Evolutionary conservation across 2,329 filamentous ascomycete genomes (phyloP), one percentile per base, ranked within the genome.

Genomic region (Fusarium pseudograminearum): DNA sequence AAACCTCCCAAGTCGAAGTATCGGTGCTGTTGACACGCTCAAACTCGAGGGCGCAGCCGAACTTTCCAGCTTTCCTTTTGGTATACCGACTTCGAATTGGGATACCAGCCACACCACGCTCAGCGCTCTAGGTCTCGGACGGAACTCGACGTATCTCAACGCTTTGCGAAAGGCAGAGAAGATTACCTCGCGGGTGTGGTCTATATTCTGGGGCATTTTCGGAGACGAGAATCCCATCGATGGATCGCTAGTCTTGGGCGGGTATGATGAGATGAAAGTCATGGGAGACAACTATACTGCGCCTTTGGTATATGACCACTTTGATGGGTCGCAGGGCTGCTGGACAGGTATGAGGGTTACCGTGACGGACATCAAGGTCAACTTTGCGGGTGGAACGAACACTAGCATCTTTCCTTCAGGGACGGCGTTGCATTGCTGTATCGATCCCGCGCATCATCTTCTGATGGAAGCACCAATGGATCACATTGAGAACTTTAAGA

Each of bases 161-260:
- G 50, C 70, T 1, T 30, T 78, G 1, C 66, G 62, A 1, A 30
- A 64, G 1, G 72, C 65, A 6, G 71, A 61, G 5, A 61, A 72
- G 60, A 76, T 77, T 33, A 66, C 70, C 4, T 74, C 75, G 2
- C 60, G 76, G 7, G 77, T 77, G 5, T 78, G 78, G 78, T 80
- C 79, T 2, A 74, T 80, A 18, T 80, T 77, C 64, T 80, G 77
- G 79, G 78, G 78, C 0, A 73, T 75, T 5, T 2, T 77, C 74
- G 75, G 79, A 71, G 74, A 60, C 71, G 16, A 65, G 64, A 9
- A 68, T 12, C 54, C 62, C 4, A 50, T 80, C 0, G 74, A 80
- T 16, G 78, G 79, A 1, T 74, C 72, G 1, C 22, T 80, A 4
- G 66, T 80, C 0, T 48, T 79, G 0, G 78, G 78, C 1, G 79